Base-by-base conservation (phyloP, 768 basidiomycete genomes). In the Clavaria fumosa region DNA sequence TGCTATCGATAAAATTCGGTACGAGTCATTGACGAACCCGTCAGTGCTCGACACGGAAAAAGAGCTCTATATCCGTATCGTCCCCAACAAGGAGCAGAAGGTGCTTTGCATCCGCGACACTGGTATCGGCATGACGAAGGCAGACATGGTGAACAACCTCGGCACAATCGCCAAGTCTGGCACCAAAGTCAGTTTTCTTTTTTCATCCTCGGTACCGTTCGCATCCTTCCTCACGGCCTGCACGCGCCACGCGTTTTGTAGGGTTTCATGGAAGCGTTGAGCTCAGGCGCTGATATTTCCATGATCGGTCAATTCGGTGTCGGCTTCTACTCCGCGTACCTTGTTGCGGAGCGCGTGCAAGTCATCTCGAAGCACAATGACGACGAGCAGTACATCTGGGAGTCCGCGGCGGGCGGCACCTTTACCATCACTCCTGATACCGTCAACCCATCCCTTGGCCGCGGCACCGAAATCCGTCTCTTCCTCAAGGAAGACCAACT, bases 301-400 rank as follows among this genome's bases (percentile, higher is more conserved):
- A 96, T 96, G 91, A 95, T 93, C 53, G 88, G 88, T 64, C 85
- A 91, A 68, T 93, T 95, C 62, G 88, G 93, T 90, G 93, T 99
- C 60, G 93, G 93, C 69, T 97, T 97, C 79, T 97, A 99, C 77
- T 96, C 93, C 34, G 85, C 88, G 11, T 97, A 97, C 74, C 88
- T 99, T 51, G 91, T 99, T 47, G 91, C 93, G 50, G 93, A 99
- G 66, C 80, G 81, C 47, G 93, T 99, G 3, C 91, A 95, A 62
- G 89, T 99, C 56, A 81, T 96, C 63, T 89, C 91, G 47, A 99
- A 99, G 67, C 91, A 99, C 73, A 97, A 99, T 54, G 93, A 97
- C 52, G 93, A 97, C 58, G 95, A 97, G 66, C 93, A 97, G 63
- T 97, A 99, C 69, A 90, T 99, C 62, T 99, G 93, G 95, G 93